A percentile compares a stretch with the other conserved stretches of the same genome.
Conservation (phyloP, 1,284 basidiomycete genomes). For the Coniferiporia sulphurascens region DNA sequence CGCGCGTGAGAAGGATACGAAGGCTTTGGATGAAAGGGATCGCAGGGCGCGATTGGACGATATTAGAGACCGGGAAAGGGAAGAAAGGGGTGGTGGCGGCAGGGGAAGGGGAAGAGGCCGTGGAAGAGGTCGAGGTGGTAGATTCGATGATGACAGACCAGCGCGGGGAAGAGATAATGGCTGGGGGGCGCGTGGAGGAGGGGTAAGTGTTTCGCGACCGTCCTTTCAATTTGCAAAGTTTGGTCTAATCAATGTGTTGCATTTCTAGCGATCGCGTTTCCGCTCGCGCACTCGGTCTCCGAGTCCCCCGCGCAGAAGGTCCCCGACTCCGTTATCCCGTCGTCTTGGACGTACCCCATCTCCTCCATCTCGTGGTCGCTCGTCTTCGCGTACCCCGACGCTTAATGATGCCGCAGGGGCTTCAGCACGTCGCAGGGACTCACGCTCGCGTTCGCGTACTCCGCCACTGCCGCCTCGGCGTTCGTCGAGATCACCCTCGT, state of each 20-base stretch:
- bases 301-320: constrained; percentile 13
- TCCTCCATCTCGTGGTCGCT: constrained; percentile 21
- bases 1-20: constrained; percentile 65
- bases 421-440: constrained; percentile 24
- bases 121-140: constrained; percentile 35
- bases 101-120: constrained; percentile 43
- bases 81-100: constrained; percentile 39
- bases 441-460: constrained; percentile 26
- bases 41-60: constrained; percentile 65
- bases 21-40: constrained; percentile 67
- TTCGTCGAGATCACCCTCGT: constrained; percentile 29
- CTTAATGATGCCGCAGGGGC: not conserved
- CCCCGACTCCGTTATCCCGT: constrained; percentile 17
- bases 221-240: constrained; percentile 20
- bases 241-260: constrained; percentile 21
- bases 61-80: constrained; percentile 51
- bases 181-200: constrained; percentile 37
- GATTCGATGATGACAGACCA: constrained; percentile 38
- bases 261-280: constrained; percentile 19
- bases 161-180: constrained; percentile 35
- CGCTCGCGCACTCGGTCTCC: constrained; percentile 24
- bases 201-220: constrained; percentile 38
- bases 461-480: constrained; percentile 27
- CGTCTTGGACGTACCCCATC: constrained; percentile 24
- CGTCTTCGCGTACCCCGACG: constrained; percentile 14